Base-by-base conservation (phyloP, 768 basidiomycete species). In the Pholiota molesta region DNA sequence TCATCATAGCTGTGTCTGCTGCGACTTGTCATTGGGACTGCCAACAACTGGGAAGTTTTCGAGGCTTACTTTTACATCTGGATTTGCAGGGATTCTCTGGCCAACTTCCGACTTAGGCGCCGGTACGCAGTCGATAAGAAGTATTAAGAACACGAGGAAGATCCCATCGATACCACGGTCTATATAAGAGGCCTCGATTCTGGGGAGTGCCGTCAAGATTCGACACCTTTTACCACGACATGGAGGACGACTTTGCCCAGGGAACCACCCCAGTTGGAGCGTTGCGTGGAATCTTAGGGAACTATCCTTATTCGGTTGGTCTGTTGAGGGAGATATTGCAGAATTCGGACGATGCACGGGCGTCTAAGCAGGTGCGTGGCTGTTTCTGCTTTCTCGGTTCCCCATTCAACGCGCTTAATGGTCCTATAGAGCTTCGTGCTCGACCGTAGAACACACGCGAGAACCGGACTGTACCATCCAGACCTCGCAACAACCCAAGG, bases 311-410 rank as follows among this genome's bases (percentile, higher is more conserved):
- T 57, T 79, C 79, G 6, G 71, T 78, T 21, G 79, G 80, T 0
- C 60, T 83, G 3, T 68, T 84, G 16, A 74, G 81, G 6, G 83
- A 85, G 57, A 47, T 83, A 0, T 26, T 83, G 2, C 81, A 82
- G 68, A 85, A 85, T 57, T 79, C 82, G 0, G 81, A 84, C 49
- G 83, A 85, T 66, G 81, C 83, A 0, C 69, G 73, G n/a, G 83
- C 81, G 11, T 71, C 68, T 0, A 71, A 74, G 29, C 81, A 83
- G 74, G 82, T 80, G 16, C 6, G 76, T 62, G 5, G 14, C 1
- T 29, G 13, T 40, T 23, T n/a, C 39, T 3, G 10, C 29, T 37
- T 3, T 13, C 33, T 39, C 45, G 11, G 19, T 37, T 28, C 35
- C 4, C 17, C 28, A 57, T 39, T 59, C 59, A 54, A 31, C 16